Base-by-base conservation (phyloP, 352 stramenopile species). In the Globisporangium orthogonon region DNA sequence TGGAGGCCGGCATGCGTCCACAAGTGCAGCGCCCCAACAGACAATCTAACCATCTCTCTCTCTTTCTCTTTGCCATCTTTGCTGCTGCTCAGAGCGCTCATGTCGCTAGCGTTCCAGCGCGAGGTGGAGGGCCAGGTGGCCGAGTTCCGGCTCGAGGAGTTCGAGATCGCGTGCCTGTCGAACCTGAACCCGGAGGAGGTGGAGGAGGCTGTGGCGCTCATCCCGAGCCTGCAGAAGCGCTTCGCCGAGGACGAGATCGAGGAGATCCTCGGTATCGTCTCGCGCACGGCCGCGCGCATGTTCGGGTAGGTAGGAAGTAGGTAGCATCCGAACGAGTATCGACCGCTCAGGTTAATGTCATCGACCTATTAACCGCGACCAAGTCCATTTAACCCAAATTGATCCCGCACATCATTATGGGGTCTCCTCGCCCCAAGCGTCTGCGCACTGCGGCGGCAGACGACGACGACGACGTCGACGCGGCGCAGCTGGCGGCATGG, bases 131-230 rank as follows among this genome's bases (percentile, higher is more conserved):
- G 72, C 3, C 69, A 87, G 55, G 74, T 70, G 54, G 70, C 90
- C 6, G 80, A 92, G 58, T 85, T 89, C 53, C 83, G 83, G 46
- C 71, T 95, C 18, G 83, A 95, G 65, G 86, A 94, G 70, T 96
- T 95, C 60, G 87, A 96, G 71, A 92, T 95, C 63, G 79, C 87
- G 53, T 94, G 85, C 69, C 58, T 95, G 56, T 94, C 87, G 50
- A 96, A 96, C 61, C 59, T 96, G 65, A 96, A 96, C 63, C 83
- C 84, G 7, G 87, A 96, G 56, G 86, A 95, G 56, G 79, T 92
- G 2, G 87, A 96, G 62, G 87, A 96, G 60, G 84, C 87, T 35
- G 82, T 92, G 28, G 84, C 87, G 60, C 71, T 96, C 41, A 93
- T 96, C 52, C 87, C 87, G 53, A 95, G 84, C 64, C 69, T 96